These are phyloP conservation scores for Diospyros lotus DNA, from an alignment of 148 eudicot genomes.

Conservation along the genomic window DNA sequence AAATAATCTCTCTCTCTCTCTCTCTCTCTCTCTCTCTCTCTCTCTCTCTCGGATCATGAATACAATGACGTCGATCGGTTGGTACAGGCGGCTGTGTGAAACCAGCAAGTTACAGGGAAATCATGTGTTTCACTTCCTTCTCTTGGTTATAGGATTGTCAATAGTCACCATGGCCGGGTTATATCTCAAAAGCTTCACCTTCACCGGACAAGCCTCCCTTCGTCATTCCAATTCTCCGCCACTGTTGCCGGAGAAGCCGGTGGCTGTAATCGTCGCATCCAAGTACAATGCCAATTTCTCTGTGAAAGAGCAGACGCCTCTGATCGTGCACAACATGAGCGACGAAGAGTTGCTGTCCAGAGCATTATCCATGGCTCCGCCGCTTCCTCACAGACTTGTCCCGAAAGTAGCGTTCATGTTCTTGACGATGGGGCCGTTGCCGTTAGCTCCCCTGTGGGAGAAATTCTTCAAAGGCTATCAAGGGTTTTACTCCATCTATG, in stretches of 20 bases:
- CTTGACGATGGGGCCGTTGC: slow-evolving; percentile 67
- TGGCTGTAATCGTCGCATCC: background rate
- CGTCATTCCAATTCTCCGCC: background rate
- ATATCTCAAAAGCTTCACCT: slow-evolving; percentile 26
- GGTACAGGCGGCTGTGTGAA: slow-evolving; percentile 3
- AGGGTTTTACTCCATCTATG: slow-evolving; percentile 53
- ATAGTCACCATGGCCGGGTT: slow-evolving; percentile 40
- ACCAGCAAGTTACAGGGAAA: background rate
- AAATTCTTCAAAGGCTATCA: slow-evolving; percentile 55
- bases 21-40: slow-evolving; percentile 5
- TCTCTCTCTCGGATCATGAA: background rate
- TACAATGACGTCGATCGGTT: background rate
- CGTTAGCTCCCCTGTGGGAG: slow-evolving; percentile 71
- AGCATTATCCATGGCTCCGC: slow-evolving; percentile 44
- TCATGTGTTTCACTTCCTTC: slow-evolving; percentile 24
- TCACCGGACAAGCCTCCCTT: slow-evolving; percentile 10
- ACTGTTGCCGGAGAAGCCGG: background rate
- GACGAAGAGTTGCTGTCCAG: slow-evolving; percentile 49
- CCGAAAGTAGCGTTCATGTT: slow-evolving; percentile 79
- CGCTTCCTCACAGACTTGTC: slow-evolving; percentile 11
- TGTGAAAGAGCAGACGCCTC: background rate
- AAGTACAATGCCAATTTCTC: background rate
- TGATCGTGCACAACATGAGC: slow-evolving; percentile 47
- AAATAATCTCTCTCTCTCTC: background rate
- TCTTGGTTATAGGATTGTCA: slow-evolving; percentile 48